Evolutionary conservation across 495 filamentous ascomycete species (phyloP).

Genomic region (Elaphomyces granulatus): DNA sequence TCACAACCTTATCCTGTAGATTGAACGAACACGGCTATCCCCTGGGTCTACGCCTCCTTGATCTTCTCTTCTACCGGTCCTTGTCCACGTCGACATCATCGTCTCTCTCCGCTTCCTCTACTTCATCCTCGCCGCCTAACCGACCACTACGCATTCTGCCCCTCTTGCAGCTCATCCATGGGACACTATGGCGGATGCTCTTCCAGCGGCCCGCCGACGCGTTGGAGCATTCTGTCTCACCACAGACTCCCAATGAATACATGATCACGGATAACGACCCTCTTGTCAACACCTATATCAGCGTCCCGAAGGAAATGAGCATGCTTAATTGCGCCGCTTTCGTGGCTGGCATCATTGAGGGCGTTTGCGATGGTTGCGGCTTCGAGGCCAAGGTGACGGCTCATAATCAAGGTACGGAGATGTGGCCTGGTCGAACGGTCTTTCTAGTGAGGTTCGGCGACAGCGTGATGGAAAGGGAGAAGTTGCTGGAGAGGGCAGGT

Average conservation of each 20-base stretch:
- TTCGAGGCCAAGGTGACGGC: constrained; percentile 84
- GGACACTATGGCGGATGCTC: constrained; percentile 78
- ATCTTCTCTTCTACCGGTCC: constrained; percentile 67
- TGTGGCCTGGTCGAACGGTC: constrained; percentile 93
- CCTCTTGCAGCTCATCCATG: constrained; percentile 88
- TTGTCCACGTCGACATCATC: constrained; percentile 52
- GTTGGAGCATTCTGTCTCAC: constrained; percentile 73
- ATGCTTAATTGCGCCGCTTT: constrained; percentile 94
- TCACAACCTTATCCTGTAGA: constrained; percentile 28
- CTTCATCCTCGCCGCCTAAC: constrained; percentile 47
- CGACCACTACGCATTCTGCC: constrained; percentile 80
- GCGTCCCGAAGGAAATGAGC: constrained; percentile 85
- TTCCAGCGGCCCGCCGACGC: constrained; percentile 82
- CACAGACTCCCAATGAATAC: constrained; percentile 77
- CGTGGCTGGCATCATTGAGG: constrained; percentile 91
- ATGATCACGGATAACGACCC: constrained; percentile 98
- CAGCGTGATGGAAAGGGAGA: constrained; percentile 84
- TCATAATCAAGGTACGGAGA: constrained; percentile 67
- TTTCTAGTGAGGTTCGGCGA: constrained; percentile 84
- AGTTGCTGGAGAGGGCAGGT: constrained; percentile 39
- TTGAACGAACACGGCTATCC: constrained; percentile 92
- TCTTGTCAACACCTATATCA: constrained; percentile 83
- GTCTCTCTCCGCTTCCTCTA: constrained; percentile 67
- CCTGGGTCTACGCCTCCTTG: constrained; percentile 83
- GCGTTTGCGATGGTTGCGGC: constrained; percentile 80